A percentile compares a stretch with the other conserved stretches of the same genome.
Evolutionary conservation across 495 filamentous ascomycete species (phyloP).

Genomic region (Aspergillus saccharolyticus): DNA sequence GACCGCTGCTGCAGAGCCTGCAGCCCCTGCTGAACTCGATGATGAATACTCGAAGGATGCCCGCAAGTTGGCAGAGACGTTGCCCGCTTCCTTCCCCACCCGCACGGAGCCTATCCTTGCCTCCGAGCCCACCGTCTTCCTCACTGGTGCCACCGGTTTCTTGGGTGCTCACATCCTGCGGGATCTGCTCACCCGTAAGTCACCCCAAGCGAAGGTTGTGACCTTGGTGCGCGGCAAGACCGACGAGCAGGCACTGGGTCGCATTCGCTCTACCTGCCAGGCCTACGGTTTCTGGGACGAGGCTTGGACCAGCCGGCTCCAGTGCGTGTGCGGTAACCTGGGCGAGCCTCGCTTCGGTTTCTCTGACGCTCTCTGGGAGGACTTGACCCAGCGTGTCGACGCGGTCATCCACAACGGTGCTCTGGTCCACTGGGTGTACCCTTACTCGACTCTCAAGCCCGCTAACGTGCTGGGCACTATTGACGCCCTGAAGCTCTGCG

Average conservation of each 20-base stretch:
- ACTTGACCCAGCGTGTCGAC: constrained; percentile 60
- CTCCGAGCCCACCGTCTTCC: constrained; percentile 57
- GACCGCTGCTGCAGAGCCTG: constrained; percentile 21
- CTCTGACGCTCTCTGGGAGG: constrained; percentile 55
- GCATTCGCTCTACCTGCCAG: constrained; percentile 40
- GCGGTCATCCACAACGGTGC: constrained; percentile 91
- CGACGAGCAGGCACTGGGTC: constrained; percentile 43
- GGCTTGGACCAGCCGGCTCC: constrained; percentile 58
- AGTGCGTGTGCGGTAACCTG: constrained; percentile 67
- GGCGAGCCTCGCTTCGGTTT: constrained; percentile 68
- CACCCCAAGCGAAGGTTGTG: constrained; percentile 60
- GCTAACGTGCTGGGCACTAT: constrained; percentile 81
- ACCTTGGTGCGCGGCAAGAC: constrained; percentile 69
- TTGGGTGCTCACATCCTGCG: constrained; percentile 76
- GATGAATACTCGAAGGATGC: constrained; percentile 67
- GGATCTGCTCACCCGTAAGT: constrained; percentile 61
- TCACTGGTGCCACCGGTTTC: constrained; percentile 92
- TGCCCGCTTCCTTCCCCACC: constrained; percentile 39
- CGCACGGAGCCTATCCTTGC: constrained; percentile 25
- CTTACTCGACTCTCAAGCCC: constrained; percentile 68
- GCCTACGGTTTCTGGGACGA: constrained; percentile 79
- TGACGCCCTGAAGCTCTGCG: constrained; percentile 71
- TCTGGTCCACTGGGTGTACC: constrained; percentile 78
- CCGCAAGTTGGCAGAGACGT: constrained; percentile 45
- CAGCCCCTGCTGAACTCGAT: constrained; percentile 29